Evolutionary conservation across 352 stramenopile genomes (phyloP).

Genomic region (Pythium coloratum): DNA sequence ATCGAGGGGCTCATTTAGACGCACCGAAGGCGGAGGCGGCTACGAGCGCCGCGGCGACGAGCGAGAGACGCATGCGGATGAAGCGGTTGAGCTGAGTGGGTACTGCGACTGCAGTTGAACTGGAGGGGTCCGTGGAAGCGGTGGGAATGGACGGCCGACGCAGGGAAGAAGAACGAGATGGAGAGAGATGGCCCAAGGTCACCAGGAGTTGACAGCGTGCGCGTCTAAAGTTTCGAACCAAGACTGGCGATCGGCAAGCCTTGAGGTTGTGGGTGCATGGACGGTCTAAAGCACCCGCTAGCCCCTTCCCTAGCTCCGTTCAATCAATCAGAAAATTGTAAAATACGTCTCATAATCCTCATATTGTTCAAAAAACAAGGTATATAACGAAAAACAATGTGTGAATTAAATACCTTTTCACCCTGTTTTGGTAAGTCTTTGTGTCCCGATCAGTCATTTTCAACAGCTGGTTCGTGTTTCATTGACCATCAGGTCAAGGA

Average conservation of each 20-base stretch:
- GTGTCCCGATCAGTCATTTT: too few relatives aligned
- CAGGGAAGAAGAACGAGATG: neutral
- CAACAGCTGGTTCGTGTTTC: too few relatives aligned
- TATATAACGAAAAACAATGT: too few relatives aligned
- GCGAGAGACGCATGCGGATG: neutral
- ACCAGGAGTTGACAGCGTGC: neutral
- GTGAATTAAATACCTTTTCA: too few relatives aligned
- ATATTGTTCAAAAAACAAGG: too few relatives aligned
- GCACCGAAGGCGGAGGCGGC: neutral
- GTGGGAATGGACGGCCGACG: neutral
- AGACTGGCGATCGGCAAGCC: neutral
- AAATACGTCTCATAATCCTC: too few relatives aligned
- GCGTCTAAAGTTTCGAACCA: neutral
- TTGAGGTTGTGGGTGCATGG: neutral
- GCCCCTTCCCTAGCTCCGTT: neutral
- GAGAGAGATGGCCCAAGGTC: too few relatives aligned
- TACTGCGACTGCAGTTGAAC: neutral
- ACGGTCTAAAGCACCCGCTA: neutral
- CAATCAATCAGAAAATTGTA: neutral
- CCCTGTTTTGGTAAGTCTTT: too few relatives aligned
- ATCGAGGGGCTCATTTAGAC: neutral
- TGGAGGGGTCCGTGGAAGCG: neutral
- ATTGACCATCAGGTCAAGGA: too few relatives aligned
- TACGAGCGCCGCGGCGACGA: neutral
- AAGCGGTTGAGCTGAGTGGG: neutral